A percentile compares a stretch with the other conserved stretches of the same genome.
Evolutionary conservation across 257 asterid genomes (phyloP).

Genomic region (Solanum bulbocastanum): DNA sequence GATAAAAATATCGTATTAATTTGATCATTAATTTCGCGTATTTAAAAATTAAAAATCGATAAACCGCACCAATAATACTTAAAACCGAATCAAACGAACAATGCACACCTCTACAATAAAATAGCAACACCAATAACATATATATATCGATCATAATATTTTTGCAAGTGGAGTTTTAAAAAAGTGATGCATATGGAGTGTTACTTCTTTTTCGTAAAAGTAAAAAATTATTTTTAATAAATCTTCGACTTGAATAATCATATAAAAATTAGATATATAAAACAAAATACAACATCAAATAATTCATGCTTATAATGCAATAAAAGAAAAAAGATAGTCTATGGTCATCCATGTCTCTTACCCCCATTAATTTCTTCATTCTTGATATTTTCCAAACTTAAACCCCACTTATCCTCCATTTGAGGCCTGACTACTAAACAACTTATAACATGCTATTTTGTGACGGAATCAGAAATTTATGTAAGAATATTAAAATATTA

Average conservation of each 20-base stretch:
- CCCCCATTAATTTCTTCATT: neutral
- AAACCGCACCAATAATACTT: too few relatives aligned
- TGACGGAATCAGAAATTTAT: neutral
- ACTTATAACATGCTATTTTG: too few relatives aligned
- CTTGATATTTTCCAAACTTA: neutral
- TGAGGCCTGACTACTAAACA: neutral
- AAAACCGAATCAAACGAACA: neutral
- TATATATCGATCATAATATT: too few relatives aligned
- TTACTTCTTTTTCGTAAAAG: neutral
- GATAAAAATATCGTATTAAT: too few relatives aligned
- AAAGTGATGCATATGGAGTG: neutral
- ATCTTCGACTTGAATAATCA: too few relatives aligned
- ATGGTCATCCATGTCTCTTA: neutral
- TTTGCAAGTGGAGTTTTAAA: neutral
- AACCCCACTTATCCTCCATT: neutral
- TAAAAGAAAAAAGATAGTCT: neutral
- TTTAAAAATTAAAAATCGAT: too few relatives aligned
- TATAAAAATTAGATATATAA: too few relatives aligned
- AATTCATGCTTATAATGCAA: neutral
- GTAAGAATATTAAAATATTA: neutral
- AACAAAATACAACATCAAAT: neutral
- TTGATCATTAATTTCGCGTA: neutral
- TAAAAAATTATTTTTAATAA: too few relatives aligned
- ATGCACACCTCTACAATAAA: neutral
- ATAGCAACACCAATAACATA: neutral